Conservation (phyloP, 2,329 filamentous ascomycete genomes). For the Triangularia setosa region DNA sequence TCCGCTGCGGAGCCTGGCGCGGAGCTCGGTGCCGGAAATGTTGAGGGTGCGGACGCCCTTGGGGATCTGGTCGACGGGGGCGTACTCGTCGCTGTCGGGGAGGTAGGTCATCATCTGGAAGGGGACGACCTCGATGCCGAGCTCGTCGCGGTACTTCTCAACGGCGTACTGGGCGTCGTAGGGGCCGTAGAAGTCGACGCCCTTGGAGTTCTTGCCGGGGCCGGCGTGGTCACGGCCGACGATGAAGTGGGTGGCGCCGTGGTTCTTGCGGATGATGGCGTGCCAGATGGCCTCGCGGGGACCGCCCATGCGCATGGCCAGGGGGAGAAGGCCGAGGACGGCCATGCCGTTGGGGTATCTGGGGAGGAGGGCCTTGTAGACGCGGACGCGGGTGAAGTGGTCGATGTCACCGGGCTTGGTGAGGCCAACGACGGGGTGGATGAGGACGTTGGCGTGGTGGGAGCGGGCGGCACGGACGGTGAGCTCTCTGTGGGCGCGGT, state of each 20-base stretch:
- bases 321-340: conserved; percentile 85
- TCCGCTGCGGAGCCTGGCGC: conserved; percentile 82
- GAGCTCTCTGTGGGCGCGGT: conserved; percentile 95
- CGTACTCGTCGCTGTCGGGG: conserved; percentile 95
- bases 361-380: conserved; percentile 94
- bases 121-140: conserved; percentile 96
- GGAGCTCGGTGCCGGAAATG: conserved; percentile 87
- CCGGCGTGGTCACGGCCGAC: conserved; percentile 97
- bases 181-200: conserved; percentile 94
- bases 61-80: conserved; percentile 83
- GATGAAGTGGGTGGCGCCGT: conserved; percentile 98
- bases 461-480: conserved; percentile 94
- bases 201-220: conserved; percentile 96
- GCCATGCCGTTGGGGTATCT: conserved; percentile 99
- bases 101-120: conserved; percentile 99
- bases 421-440: conserved; percentile 96
- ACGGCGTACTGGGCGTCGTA: conserved; percentile 97
- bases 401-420: conserved; percentile 99
- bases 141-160: conserved; percentile 92
- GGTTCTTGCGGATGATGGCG: conserved; percentile 99
- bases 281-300: conserved; percentile 99
- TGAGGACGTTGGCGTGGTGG: conserved; percentile 96
- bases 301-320: conserved; percentile 99
- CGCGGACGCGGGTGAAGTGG: conserved; percentile 98
- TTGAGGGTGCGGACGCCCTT: conserved; percentile 80